These are phyloP conservation scores for Pinus albicaulis DNA, from an alignment of 75 land plant species.

Conservation along the genomic window DNA sequence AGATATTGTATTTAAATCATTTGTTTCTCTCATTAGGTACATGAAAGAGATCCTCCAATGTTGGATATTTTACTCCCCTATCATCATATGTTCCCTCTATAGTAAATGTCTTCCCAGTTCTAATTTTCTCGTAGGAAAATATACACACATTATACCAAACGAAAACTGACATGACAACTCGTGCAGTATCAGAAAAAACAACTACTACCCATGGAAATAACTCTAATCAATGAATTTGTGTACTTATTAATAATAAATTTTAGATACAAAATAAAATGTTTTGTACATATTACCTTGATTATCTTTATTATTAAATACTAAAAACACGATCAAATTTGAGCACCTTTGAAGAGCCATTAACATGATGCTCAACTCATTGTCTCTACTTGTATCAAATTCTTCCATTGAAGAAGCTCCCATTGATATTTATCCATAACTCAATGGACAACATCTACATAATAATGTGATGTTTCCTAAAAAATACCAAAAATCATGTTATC, in stretches of 20 bases:
- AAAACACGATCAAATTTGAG: slow-evolving; percentile 92
- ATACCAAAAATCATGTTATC: not conserved
- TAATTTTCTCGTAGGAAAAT: slow-evolving; percentile 97
- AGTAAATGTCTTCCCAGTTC: slow-evolving; percentile 98
- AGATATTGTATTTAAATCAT: slow-evolving; percentile 61
- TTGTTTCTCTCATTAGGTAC: slow-evolving; percentile 59
- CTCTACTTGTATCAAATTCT: slow-evolving; percentile 77
- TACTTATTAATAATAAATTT: not conserved
- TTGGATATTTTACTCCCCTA: slow-evolving; percentile 93
- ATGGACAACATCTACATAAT: slow-evolving; percentile 89
- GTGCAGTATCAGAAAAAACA: slow-evolving; percentile 90
- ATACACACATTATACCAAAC: slow-evolving; percentile 98
- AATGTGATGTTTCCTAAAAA: slow-evolving; percentile 88
- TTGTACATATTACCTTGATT: slow-evolving; percentile 53
- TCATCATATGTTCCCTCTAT: slow-evolving; percentile 82
- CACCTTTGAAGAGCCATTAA: slow-evolving; percentile 44
- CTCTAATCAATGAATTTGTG: not conserved
- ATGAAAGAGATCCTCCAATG: slow-evolving; percentile 76
- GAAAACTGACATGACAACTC: slow-evolving; percentile 81
- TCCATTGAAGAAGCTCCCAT: slow-evolving; percentile 51
- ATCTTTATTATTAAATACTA: slow-evolving; percentile 82
- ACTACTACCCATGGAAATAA: slow-evolving; percentile 45
- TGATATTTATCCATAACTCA: slow-evolving; percentile 52
- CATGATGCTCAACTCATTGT: slow-evolving; percentile 70
- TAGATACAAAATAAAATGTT: not conserved